Base-by-base conservation (phyloP, 345 rosid species). In the Citrus mangshanensis region DNA sequence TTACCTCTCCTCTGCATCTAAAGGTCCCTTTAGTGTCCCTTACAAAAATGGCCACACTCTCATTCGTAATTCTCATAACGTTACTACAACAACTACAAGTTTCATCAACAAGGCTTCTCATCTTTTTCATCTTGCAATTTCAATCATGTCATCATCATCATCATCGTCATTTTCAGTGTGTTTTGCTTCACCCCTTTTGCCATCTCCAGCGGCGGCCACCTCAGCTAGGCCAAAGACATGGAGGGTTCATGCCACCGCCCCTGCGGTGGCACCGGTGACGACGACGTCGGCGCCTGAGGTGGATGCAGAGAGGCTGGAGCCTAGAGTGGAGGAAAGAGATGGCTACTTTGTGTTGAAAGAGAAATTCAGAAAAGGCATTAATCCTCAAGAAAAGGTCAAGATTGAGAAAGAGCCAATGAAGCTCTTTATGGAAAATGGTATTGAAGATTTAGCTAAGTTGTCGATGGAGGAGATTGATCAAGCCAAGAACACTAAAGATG, bases 371-470 rank as follows among this genome's bases (percentile, higher is more conserved):
- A 75, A 82, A 74, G 97, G 99, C 5, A 89, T 95, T 28, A 95
- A 92, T 63, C 98, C 98, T 28, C 95, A 85, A 68, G 99, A 93
- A 87, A 95, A 93, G 82, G 84, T 92, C 46, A 95, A 95, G 92
- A 84, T 95, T 62, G 94, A 86, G 88, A 92, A 77, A 58, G 97
- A 95, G 16, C 98, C 99, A 4, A 89, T 95, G 97, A 91, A 87
- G 84, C 84, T 93, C 67, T 90, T 91, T 84, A 89, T 86, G 87
- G 99, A 95, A 78, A 88, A 84, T 72, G 96, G 91, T 13, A 86
- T 95, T 49, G 89, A 91, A 73, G 95, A 89, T 73, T 92, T 95
- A 1, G 85, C 97, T 28, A 89, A 87, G 83, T 70, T 92, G 75
- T 85, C 98, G 1, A 83, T 93, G 86, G 99, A 92, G 76, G 96